These are phyloP conservation scores for Chalaropsis ovoidea DNA, from an alignment of 2,329 filamentous ascomycete species.

Conservation along the genomic window DNA sequence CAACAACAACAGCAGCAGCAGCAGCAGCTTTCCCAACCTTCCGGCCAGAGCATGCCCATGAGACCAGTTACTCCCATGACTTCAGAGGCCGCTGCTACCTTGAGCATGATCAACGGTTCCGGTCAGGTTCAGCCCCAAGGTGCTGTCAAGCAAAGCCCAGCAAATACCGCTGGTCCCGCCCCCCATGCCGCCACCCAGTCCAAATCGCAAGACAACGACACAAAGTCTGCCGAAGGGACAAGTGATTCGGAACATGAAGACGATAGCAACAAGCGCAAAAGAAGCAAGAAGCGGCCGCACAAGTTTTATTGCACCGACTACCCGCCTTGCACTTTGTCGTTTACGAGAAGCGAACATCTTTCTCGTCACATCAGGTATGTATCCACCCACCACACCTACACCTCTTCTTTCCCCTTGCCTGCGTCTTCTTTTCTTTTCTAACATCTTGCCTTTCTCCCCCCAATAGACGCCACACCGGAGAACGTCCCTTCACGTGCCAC, in stretches of 20 bases:
- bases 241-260: slow-evolving; percentile 22
- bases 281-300: slow-evolving; percentile 86
- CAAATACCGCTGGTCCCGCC: background rate
- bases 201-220: slow-evolving; percentile 4
- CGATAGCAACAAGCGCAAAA: slow-evolving; percentile 59
- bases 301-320: slow-evolving; percentile 94
- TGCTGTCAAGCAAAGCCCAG: background rate
- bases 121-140: background rate
- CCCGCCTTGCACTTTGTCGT: slow-evolving; percentile 86
- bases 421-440: slow-evolving; percentile 14
- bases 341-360: slow-evolving; percentile 90
- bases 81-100: slow-evolving; percentile 17
- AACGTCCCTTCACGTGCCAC: slow-evolving; percentile 93
- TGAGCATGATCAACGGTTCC: slow-evolving; percentile 12
- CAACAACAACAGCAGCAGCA: slow-evolving; percentile 1
- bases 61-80: slow-evolving; percentile 22
- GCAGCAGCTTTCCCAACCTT: slow-evolving; percentile 15
- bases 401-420: background rate
- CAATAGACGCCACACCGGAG: slow-evolving; percentile 84
- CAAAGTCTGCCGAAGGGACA: slow-evolving; percentile 16
- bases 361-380: slow-evolving; percentile 80
- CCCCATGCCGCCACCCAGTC: background rate
- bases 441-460: background rate
- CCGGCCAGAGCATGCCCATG: slow-evolving; percentile 10
- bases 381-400: background rate